A percentile compares a stretch with the other conserved stretches of the same genome.
Evolutionary conservation across 1,284 basidiomycete species (phyloP).

Genomic region (Rhodotorula sp.): DNA sequence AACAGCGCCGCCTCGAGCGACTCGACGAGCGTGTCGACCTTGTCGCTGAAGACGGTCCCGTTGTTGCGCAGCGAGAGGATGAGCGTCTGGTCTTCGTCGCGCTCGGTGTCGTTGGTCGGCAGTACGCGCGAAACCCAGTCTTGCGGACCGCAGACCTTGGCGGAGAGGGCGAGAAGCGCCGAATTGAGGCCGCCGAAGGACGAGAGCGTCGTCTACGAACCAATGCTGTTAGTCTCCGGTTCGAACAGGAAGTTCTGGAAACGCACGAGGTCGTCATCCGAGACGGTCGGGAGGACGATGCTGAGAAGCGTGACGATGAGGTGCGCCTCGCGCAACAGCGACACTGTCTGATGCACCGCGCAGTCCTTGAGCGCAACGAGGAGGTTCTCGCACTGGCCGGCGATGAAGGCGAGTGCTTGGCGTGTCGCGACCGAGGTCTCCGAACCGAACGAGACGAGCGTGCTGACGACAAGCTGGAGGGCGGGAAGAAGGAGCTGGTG

Average conservation of each 20-base stretch:
- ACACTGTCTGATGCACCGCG: conserved; percentile 61
- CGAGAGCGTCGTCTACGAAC: conserved; percentile 57
- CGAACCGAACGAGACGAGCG: conserved; percentile 59
- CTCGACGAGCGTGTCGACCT: conserved; percentile 35
- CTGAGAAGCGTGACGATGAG: conserved; percentile 70
- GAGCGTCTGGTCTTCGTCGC: conserved; percentile 58
- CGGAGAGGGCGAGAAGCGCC: conserved; percentile 72
- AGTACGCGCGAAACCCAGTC: conserved; percentile 62
- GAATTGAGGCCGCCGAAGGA: conserved; percentile 81
- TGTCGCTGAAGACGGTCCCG: conserved; percentile 37
- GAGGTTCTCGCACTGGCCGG: conserved; percentile 74
- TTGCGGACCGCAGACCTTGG: conserved; percentile 67
- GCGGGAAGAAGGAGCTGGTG: conserved; percentile 83
- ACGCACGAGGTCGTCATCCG: conserved; percentile 73
- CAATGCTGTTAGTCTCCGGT: not conserved
- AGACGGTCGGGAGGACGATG: conserved; percentile 64
- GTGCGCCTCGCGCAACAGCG: conserved; percentile 71
- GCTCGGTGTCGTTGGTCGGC: conserved; percentile 70
- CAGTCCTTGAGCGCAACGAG: conserved; percentile 74
- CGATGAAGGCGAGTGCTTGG: conserved; percentile 72
- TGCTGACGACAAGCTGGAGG: conserved; percentile 70
- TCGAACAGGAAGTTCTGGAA: not conserved
- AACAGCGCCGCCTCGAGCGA: conserved; percentile 39
- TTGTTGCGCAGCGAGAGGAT: conserved; percentile 52
- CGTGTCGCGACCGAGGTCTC: conserved; percentile 57